A percentile compares a stretch with the other conserved stretches of the same genome.
Evolutionary conservation across 2,329 filamentous ascomycete genomes (phyloP).

Genomic region (Dothideomycetidae sp.): DNA sequence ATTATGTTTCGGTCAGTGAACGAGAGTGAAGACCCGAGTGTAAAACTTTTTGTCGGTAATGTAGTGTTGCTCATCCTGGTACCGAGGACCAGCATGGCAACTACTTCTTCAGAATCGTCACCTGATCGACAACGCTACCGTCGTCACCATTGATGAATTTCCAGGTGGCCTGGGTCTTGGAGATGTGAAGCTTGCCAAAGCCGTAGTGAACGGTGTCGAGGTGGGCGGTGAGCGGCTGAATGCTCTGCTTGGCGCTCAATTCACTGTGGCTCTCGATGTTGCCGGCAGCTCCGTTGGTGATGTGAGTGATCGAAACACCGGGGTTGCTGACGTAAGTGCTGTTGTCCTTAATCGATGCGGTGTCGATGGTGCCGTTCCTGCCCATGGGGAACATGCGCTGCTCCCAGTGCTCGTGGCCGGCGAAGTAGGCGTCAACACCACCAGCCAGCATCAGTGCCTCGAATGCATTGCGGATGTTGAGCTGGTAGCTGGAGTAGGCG

Average conservation of each 20-base stretch:
- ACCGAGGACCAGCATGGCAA: too few relatives aligned
- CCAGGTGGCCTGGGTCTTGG: conserved; percentile 30
- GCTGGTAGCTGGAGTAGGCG: conserved; percentile 31
- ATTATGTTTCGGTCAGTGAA: too few relatives aligned
- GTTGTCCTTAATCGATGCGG: conserved; percentile 30
- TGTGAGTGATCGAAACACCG: conserved; percentile 35
- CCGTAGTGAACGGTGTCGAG: conserved; percentile 35
- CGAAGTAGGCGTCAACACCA: conserved; percentile 33
- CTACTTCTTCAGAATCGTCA: conserved; percentile 24
- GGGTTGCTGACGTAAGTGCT: conserved; percentile 36
- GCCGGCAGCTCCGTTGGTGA: conserved; percentile 41
- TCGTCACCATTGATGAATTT: conserved; percentile 32
- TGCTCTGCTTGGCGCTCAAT: conserved; percentile 21
- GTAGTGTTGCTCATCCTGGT: too few relatives aligned
- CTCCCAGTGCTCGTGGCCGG: conserved; percentile 35
- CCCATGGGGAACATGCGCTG: conserved; percentile 29
- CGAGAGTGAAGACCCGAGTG: too few relatives aligned
- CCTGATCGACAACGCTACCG: conserved; percentile 26
- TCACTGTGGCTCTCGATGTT: conserved; percentile 38
- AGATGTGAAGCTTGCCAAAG: conserved; percentile 34
- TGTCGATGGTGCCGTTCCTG: conserved; percentile 29
- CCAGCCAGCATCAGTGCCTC: conserved; percentile 31
- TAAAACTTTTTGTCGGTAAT: too few relatives aligned
- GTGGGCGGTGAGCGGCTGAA: conserved; percentile 31
- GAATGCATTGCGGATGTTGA: conserved; percentile 31